Evolutionary conservation across 2,329 filamentous ascomycete species (phyloP), one percentile per base, ranked within the genome.

Genomic region (Colletotrichum sp.): DNA sequence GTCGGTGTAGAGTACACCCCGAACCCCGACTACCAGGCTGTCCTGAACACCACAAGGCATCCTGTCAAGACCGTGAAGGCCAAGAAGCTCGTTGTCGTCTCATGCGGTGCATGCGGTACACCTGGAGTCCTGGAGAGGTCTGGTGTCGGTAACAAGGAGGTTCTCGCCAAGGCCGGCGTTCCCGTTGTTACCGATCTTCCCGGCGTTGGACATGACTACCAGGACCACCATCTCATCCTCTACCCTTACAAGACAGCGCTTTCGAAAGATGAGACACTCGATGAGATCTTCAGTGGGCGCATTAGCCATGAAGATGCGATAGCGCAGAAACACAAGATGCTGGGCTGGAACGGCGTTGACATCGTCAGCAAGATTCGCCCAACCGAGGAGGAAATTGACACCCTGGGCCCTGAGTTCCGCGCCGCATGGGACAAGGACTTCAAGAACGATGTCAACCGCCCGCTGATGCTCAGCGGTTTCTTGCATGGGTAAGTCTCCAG

Each of bases 1-100:
- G 84, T 87, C 0, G 92, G 92, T 0, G 88, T 94, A 3, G 90
- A 93, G 78, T 92, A 90, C 77, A 86, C 88, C 24, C 87, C 89
- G 32, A 90, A 81, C 30, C 69, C 82, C 7, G 73, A 70, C 6
- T 80, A 80, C 28, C 81, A 83, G 36, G 69, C 76, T 7, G 32
- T 60, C 9, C 36, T 78, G n/a, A 77, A 34, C 44, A 77, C 77
- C 2, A 78, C 77, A 1, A 36, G 65, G 21, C 75, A 73, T 0
- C 75, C 77, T 6, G 59, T 77, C n/a, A 64, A 52, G 44, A 69
- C 69, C 12, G 77, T 81, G 57, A 78, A 70, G 34, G 90, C 90
- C 7, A 84, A 82, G 13, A 90, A 89, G 79, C 81, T 90, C 28
- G 89, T 92, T 3, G 78, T 85, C n/a, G 68, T 84, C 5, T 84